Evolutionary conservation across 164 flowering plant genomes (phyloP).

Genomic region (Liriodendron chinense): DNA sequence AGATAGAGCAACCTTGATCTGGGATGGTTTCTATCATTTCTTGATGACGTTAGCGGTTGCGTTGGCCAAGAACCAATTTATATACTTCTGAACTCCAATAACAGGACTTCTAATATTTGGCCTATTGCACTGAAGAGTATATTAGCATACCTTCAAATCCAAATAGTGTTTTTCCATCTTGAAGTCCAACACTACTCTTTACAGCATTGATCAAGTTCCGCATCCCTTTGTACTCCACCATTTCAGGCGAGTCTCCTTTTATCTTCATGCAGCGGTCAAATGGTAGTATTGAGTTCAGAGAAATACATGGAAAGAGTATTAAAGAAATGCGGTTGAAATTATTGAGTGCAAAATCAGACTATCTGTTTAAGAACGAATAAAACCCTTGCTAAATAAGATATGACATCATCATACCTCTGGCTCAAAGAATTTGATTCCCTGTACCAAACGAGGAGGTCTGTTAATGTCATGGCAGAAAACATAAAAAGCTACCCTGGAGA

Average conservation of each 20-base stretch:
- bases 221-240: slow-evolving; percentile 90
- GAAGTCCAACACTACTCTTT: slow-evolving; percentile 65
- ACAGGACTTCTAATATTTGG: too few species aligned
- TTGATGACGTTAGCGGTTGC: background rate
- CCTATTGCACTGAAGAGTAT: background rate
- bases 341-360: slow-evolving; percentile 6
- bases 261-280: slow-evolving; percentile 47
- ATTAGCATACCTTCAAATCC: slow-evolving; percentile 73
- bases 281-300: background rate
- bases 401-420: slow-evolving; percentile 68
- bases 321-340: background rate
- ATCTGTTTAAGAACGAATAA: slow-evolving; percentile 2
- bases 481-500: background rate
- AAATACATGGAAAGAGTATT: background rate
- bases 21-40: background rate
- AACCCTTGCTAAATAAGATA: slow-evolving; percentile 14
- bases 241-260: slow-evolving; percentile 95
- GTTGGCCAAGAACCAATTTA: background rate
- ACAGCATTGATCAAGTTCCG: slow-evolving; percentile 76
- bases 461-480: slow-evolving; percentile 10
- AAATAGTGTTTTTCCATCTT: slow-evolving; percentile 68
- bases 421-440: slow-evolving; percentile 99
- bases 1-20: background rate
- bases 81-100: background rate
- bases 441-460: slow-evolving; percentile 23